Evolutionary conservation across 2,329 filamentous ascomycete species (phyloP), one percentile per base, ranked within the genome.

Genomic region (Penicillium sumatraense): DNA sequence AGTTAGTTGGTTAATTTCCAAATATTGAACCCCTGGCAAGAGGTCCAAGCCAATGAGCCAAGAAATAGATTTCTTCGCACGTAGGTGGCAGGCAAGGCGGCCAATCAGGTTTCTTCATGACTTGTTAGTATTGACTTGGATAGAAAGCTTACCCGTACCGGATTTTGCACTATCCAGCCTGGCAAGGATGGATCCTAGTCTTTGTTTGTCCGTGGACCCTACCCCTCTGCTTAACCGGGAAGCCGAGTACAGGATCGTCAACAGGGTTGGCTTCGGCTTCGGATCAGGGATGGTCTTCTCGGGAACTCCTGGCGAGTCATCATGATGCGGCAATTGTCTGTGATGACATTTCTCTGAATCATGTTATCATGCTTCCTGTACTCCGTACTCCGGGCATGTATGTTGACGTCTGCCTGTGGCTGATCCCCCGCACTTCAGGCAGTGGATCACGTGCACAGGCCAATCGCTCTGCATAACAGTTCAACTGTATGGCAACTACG

Each of bases 401-500:
- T 31, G 42, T 46, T 46, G 42, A 31, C 42, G 42, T 45, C 41
- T 27, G 20, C 5, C 21, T 29, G 41, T 46, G 42, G 42, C 24
- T 31, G 9, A 29, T 20, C 27, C 42, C 42, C 42, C 26, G 42
- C 42, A 46, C 41, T 45, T 24, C 8, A 4, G 20, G 1, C 23
- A 20, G 21, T 23, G 18, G 21, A 14, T 14, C 38, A 23, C 38
- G 38, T 41, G 38, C 35, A 38, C 35, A 38, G n/a, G 35, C 18
- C 35, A 38, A n/a, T 16, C 35, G n/a, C 33, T 3, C 16, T 38
- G 35, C n/a, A 5, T 5, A 11, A 18, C 7, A 7, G 8, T 31
- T 31, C 11, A 31, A 31, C 11, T 7, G 11, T 5, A 27, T 5
- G 26, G 26, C 6, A 31, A 31, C n/a, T n/a, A n/a, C n/a, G n/a